Base-by-base conservation (phyloP, 1,284 basidiomycete species). In the Trichosporon faecale region DNA sequence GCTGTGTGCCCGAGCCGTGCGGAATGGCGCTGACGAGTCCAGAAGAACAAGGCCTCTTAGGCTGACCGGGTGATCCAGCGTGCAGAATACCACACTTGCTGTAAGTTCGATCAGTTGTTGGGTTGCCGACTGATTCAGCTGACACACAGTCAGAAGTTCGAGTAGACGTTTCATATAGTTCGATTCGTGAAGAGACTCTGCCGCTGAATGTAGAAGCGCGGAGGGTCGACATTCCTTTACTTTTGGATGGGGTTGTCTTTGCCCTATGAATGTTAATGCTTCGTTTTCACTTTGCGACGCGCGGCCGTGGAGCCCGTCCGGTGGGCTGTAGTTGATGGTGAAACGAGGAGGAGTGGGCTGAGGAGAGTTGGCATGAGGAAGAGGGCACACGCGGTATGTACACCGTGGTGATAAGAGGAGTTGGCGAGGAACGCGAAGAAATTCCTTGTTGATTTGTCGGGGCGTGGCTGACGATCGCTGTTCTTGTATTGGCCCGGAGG, bases 11-110 rank as follows among this genome's bases (percentile, higher is more conserved):
- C 1, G 11, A 25, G 5, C n/a, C 21, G 29, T 7, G 14, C 27
- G 35, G 35, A 37, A 18, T 14, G 18, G 3, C 18, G 9, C 25
- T 49, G 31, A 31, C 31, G 49, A 21, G 27, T 31, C 3, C 16
- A 61, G 67, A 68, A 68, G 67, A 68, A 68, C 67, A 68, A 68
- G 67, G 29, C 44, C 6, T 31, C 27, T 61, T n/a, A 61, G 57
- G 27, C 1, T 27, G 7, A n/a, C n/a, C 2, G 11, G 29, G 18
- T 18, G 27, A 31, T 9, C 29, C 16, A 2, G 27, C 29, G 27
- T 29, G 55, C 27, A 27, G 16, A 21, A 23, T 31, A 31, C 57
- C 29, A 31, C 57, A 61, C 57, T 33, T 61, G 7, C 35, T 57
- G 52, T 57, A 25, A 57, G 52, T 27, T 8, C 23, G 52, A 57